A percentile compares a stretch with the other conserved stretches of the same genome.
Evolutionary conservation across 2,329 filamentous ascomycete genomes (phyloP).

Genomic region (Nannizzia gypsea): DNA sequence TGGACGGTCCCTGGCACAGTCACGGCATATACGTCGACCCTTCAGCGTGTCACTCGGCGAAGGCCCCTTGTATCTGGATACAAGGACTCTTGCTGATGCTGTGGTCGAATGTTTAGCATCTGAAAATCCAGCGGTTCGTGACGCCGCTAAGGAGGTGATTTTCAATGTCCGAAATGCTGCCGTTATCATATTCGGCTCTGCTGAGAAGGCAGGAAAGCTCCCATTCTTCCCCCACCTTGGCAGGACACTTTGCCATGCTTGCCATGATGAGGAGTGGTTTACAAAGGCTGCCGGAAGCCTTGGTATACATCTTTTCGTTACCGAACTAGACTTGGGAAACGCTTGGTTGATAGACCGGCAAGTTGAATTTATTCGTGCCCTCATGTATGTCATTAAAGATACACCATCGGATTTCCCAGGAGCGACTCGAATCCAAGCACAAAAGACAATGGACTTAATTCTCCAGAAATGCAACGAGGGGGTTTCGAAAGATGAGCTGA

Average conservation of each 20-base stretch:
- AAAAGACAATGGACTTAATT: constrained; percentile 69
- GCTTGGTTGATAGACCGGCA: constrained; percentile 72
- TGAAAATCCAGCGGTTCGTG: constrained; percentile 66
- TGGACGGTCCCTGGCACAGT: constrained; percentile 67
- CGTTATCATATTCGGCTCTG: constrained; percentile 64
- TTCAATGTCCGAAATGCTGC: constrained; percentile 66
- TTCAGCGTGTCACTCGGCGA: constrained; percentile 83
- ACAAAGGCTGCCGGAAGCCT: constrained; percentile 86
- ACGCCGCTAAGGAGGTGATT: constrained; percentile 69
- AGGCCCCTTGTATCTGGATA: constrained; percentile 75
- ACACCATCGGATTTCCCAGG: constrained; percentile 91
- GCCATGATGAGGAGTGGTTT: constrained; percentile 97
- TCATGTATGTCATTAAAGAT: constrained; percentile 96
- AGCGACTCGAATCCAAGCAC: constrained; percentile 70
- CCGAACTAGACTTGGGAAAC: constrained; percentile 72
- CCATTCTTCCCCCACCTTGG: constrained; percentile 76
- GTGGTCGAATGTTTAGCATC: constrained; percentile 83
- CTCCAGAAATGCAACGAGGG: constrained; percentile 67
- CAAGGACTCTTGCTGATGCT: constrained; percentile 74
- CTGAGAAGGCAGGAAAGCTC: constrained; percentile 59
- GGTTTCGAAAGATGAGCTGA: constrained; percentile 66
- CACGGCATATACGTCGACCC: constrained; percentile 62
- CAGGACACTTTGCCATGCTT: constrained; percentile 81
- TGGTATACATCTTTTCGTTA: constrained; percentile 79
- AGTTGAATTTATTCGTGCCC: constrained; percentile 74